Base-by-base conservation (phyloP, 1,139 yeast species). In the Pichia terricola region DNA sequence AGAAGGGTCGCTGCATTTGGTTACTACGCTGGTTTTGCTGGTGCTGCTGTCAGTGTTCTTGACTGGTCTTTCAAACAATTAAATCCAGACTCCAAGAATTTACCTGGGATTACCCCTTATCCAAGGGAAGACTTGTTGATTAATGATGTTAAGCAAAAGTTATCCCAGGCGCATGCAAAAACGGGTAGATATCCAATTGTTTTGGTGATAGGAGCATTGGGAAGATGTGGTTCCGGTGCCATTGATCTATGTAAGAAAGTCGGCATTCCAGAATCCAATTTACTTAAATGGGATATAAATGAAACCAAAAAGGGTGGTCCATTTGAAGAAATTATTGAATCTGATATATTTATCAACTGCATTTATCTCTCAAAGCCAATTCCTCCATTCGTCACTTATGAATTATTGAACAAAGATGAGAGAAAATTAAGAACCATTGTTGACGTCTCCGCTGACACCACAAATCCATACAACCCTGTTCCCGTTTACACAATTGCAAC, bases 141-240 rank as follows among this genome's bases (percentile, higher is more conserved):
- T 50, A 69, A 67, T 16, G 86, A 84, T 55, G 87, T 89, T 59
- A 75, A 78, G 63, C 63, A 65, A 53, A 80, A 75, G 48, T 72
- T 86, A 53, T 66, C 66, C 26, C 68, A 62, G 36, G 95, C 94
- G 16, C 69, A 79, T 50, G 69, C 64, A 40, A 72, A 74, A 57
- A 81, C 81, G 43, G 84, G 83, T 42, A 73, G 69, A 61, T 70
- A 69, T 55, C 98, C 97, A 52, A 81, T 74, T 44, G 86, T 83
- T 41, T 73, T 91, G 56, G 82, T 91, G 45, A 91, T 91, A 62
- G 99, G 99, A 60, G 98, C 98, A 28, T 74, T 89, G 49, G 99
- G 98, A 51, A 83, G 99, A 72, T 91, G 98, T 68, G 99, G 99
- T 46, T 80, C 94, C n/a, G 99, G 99, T 62, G 97, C 99, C 34